These are phyloP conservation scores for Grosmannia penicillata DNA, from an alignment of 2,329 filamentous ascomycete genomes.

Conservation along the genomic window DNA sequence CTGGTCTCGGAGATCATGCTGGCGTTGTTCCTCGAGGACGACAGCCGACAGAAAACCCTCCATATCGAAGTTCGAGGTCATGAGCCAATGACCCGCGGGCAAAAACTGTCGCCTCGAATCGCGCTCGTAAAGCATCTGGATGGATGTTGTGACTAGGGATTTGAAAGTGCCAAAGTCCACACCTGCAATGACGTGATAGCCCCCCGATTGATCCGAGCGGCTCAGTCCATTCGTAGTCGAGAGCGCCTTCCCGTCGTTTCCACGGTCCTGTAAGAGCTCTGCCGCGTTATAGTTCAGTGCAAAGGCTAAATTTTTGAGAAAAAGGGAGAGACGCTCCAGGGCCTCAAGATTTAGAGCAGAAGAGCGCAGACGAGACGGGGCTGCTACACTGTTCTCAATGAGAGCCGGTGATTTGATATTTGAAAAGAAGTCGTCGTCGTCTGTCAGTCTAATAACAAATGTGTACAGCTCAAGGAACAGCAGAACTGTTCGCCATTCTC, in stretches of 20 bases:
- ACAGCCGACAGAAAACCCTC: conserved; percentile 74
- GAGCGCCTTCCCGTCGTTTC: neutral
- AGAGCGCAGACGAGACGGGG: conserved; percentile 31
- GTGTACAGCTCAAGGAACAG: conserved; percentile 90
- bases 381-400: conserved; percentile 15
- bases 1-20: conserved; percentile 50
- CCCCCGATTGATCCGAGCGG: conserved; percentile 4
- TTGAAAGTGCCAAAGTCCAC: conserved; percentile 68
- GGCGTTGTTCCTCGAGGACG: conserved; percentile 73
- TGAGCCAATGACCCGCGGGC: conserved; percentile 78
- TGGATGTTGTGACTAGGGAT: conserved; percentile 60
- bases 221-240: neutral
- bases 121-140: conserved; percentile 82
- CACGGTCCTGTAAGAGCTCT: conserved; percentile 30
- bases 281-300: conserved; percentile 72
- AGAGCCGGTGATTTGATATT: conserved; percentile 19
- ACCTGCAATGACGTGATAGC: conserved; percentile 39
- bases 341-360: conserved; percentile 59
- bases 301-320: conserved; percentile 84
- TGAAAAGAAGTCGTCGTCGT: conserved; percentile 89
- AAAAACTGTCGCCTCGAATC: conserved; percentile 82
- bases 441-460: conserved; percentile 81
- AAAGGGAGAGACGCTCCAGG: conserved; percentile 59
- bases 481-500: conserved; percentile 79
- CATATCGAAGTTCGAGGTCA: conserved; percentile 81